phyloP scores from a whole-genome alignment of 2,329 filamentous ascomycete species.

The Claviceps spartinae region DNA sequence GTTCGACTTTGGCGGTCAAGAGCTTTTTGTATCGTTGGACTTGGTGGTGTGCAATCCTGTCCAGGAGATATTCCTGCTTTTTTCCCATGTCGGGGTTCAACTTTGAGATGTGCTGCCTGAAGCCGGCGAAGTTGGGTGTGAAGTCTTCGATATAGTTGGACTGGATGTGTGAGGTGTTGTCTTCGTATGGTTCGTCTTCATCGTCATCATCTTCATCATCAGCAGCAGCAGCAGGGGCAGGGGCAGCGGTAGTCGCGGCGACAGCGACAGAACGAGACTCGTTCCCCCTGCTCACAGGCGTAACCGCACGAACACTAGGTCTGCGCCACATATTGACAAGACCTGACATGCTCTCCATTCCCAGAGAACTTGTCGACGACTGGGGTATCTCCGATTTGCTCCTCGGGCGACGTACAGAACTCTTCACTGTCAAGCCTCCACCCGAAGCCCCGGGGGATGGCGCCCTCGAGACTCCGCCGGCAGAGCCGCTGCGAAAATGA shows the following conservation, averaged over 20 bases:
- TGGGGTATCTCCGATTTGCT: constrained; percentile 42
- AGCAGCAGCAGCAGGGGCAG: background rate
- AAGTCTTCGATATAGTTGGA: constrained; percentile 53
- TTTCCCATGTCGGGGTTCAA: constrained; percentile 58
- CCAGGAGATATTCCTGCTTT: constrained; percentile 49
- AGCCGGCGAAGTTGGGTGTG: constrained; percentile 60
- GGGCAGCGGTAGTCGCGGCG: background rate
- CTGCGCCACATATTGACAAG: constrained; percentile 38
- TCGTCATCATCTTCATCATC: constrained; percentile 19
- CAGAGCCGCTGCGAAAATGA: constrained; percentile 45
- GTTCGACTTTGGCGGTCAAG: constrained; percentile 55
- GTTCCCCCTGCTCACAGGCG: constrained; percentile 27
- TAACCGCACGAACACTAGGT: constrained; percentile 40
- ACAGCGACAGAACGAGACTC: constrained; percentile 3
- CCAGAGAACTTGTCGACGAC: constrained; percentile 14
- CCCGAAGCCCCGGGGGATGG: constrained; percentile 39
- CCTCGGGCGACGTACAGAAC: constrained; percentile 37
- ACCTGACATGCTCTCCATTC: constrained; percentile 26
- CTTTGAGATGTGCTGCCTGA: constrained; percentile 57
- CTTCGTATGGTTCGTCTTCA: constrained; percentile 41
- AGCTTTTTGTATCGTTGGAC: constrained; percentile 65
- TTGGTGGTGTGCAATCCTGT: constrained; percentile 74
- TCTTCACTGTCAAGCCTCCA: constrained; percentile 30
- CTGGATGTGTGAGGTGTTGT: constrained; percentile 47
- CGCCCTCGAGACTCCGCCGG: constrained; percentile 36